phyloP scores from a whole-genome alignment of 1,284 basidiomycete genomes.

The Gomphus bonarii region DNA sequence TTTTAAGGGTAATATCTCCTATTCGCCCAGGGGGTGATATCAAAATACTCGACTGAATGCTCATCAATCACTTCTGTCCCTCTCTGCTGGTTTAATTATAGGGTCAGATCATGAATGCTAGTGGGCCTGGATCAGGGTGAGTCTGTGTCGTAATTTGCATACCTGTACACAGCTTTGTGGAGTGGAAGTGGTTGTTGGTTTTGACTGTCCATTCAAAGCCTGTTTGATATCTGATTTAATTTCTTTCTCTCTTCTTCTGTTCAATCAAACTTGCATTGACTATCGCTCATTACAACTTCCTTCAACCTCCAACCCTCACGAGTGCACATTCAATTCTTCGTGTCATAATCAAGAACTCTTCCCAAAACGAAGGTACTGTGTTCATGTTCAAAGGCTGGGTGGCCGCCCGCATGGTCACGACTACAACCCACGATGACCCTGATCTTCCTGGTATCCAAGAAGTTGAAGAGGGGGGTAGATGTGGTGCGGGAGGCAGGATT shows the following conservation, averaged over 20 bases:
- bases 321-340: constrained; percentile 49
- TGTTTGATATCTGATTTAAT: no score
- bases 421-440: constrained; percentile 78
- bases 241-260: no score
- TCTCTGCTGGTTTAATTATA: constrained; percentile 19
- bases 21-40: neutral
- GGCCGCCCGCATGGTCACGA: constrained; percentile 74
- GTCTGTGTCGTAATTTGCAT: constrained; percentile 19
- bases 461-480: constrained; percentile 58
- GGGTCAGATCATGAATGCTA: constrained; percentile 85
- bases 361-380: constrained; percentile 72
- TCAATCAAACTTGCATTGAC: neutral
- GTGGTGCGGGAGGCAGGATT: constrained; percentile 26
- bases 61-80: constrained; percentile 14
- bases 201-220: no score
- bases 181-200: no score
- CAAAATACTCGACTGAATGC: no score
- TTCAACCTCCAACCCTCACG: neutral
- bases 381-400: constrained; percentile 94
- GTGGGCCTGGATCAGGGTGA: constrained; percentile 66
- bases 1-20: constrained; percentile 61
- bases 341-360: constrained; percentile 62
- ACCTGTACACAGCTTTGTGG: no score
- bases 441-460: constrained; percentile 79
- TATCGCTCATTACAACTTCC: constrained; percentile 1